Evolutionary conservation across 2,329 filamentous ascomycete genomes (phyloP), one percentile per base, ranked within the genome.

Genomic region (Tolypocladium sp.): DNA sequence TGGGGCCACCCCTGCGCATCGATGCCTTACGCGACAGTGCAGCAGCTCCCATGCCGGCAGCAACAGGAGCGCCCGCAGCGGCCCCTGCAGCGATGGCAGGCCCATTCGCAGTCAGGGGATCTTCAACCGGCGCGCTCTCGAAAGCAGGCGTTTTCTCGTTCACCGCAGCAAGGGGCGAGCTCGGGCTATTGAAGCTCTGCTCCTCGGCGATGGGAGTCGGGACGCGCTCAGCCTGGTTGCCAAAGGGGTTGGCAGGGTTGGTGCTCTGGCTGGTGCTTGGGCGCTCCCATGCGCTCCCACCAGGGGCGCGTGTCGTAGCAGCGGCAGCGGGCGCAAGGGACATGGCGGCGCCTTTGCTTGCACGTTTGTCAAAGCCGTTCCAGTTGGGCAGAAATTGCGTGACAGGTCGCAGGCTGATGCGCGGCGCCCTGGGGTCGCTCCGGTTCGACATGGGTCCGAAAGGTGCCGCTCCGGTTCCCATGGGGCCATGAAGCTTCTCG

Each of bases 331-430:
- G 68, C 54, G 71, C 66, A 10, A 76, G 69, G 38, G 72, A 71
- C 58, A 80, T 71, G 38, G 72, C 74, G 60, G 77, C 76, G 38
- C 76, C 77, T 60, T 78, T 80, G 74, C 79, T 84, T 41, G 72
- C 69, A 56, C 78, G 76, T 68, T 80, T 79, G 58, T 83, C 80
- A 9, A 76, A 67, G 58, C 56, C 44, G 52, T 72, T 73, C 64
- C 67, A 81, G 68, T 84, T 86, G 6, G 91, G 89, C 44, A 90
- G 80, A 74, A 96, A 92, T 67, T 94, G 86, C 46, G 91, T 93
- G 55, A 94, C 83, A 3, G 92, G 92, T 56, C 91, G 88, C 58
- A 96, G 80, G 69, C 91, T 95, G 62, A 97, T 81, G 62, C 88
- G 88, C n/a, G 92, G 91, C 52, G 92, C 87, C 79, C 77, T 63